These are phyloP conservation scores for Gonapodya sp. DNA, from an alignment of 192 early-diverging fungal species.

Conservation along the genomic window DNA sequence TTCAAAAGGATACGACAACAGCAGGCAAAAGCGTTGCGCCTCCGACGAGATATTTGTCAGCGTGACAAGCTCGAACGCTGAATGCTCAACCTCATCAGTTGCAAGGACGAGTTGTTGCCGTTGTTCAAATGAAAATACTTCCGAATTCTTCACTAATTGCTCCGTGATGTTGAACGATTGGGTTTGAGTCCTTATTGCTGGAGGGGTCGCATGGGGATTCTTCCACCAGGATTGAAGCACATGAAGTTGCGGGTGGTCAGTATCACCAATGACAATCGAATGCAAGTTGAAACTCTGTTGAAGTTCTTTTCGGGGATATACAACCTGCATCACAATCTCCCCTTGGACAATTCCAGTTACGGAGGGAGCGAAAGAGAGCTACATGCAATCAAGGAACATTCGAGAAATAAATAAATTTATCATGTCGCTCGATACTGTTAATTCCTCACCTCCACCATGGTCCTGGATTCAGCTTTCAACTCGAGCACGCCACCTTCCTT, in stretches of 20 bases:
- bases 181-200: neutral
- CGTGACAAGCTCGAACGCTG: constrained; percentile 21
- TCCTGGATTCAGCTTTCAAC: neutral
- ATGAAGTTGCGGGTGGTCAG: neutral
- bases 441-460: neutral
- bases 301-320: neutral
- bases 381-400: too few relatives aligned
- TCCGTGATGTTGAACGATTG: too few relatives aligned
- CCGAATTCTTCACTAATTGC: neutral
- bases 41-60: constrained; percentile 30
- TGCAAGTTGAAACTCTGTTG: neutral
- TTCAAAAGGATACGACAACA: constrained; percentile 31
- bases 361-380: neutral
- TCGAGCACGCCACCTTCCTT: neutral
- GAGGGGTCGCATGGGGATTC: constrained; percentile 20
- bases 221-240: constrained; percentile 17
- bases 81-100: neutral
- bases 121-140: constrained; percentile 38
- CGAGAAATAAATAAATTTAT: neutral
- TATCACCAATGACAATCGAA: neutral
- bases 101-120: constrained; percentile 30
- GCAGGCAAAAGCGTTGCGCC: constrained; percentile 28
- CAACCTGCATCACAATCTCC: neutral
- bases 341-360: neutral
- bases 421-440: neutral